Base-by-base conservation (phyloP, 768 basidiomycete genomes). In the Kwoniella dejecticola region DNA sequence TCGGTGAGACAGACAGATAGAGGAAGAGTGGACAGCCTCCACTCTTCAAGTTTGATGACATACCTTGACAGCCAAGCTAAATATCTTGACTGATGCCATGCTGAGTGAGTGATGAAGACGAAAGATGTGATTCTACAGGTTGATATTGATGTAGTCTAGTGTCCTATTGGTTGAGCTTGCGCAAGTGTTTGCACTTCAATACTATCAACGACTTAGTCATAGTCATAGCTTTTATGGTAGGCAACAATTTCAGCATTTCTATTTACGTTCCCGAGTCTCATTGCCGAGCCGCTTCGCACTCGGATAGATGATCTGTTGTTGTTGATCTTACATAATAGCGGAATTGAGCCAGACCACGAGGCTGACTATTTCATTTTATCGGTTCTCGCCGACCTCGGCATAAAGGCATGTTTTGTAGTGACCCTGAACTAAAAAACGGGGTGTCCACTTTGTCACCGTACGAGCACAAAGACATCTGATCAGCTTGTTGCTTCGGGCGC, bases 61-160 rank as follows among this genome's bases (percentile, higher is more conserved):
- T 61, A 78, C 77, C 62, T 63, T 61, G 42, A 79, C 69, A 3
- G 73, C 77, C 56, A 79, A 63, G 44, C 74, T 77, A 58, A 74
- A 71, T 52, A 79, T 71, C 62, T 79, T 79, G 53, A 74, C 70
- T 3, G 77, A 75, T 2, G 77, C 77, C 77, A 79, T 79, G 53
- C 15, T 15, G 33, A 36, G 33, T 7, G 33, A 15, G 15, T 7
- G 15, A 36, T 36, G 33, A 36, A 36, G 15, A 36, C 15, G 15
- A 36, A 15, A 15, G 15, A 7, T 36, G 33, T 36, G 7, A 7
- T 36, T 7, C n/a, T n/a, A n/a, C n/a, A n/a, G n/a, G n/a, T n/a
- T n/a, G n/a, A n/a, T n/a, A n/a, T n/a, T n/a, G n/a, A n/a, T n/a
- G n/a, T n/a, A n/a, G n/a, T n/a, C n/a, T n/a, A n/a, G n/a, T n/a